Evolutionary conservation across 208 protist species (phyloP).

Genomic region (Wallacemonas collosoma): DNA sequence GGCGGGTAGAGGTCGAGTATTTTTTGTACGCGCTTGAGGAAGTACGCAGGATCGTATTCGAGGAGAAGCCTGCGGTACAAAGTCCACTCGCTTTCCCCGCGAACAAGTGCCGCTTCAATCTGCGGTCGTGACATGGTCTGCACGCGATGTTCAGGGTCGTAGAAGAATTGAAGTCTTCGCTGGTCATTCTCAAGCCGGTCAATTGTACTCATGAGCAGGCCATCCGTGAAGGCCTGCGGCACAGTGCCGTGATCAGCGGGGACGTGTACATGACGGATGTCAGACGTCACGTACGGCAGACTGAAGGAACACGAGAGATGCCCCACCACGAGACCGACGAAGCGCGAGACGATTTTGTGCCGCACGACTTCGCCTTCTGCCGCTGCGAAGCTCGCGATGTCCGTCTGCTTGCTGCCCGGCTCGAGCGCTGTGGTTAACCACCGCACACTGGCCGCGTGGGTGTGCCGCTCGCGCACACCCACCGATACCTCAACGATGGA

Average conservation of each 20-base stretch:
- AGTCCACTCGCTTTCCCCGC: conserved; percentile 37
- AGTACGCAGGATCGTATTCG: conserved; percentile 40
- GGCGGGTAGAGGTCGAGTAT: conserved; percentile 38
- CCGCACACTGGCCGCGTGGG: conserved; percentile 49
- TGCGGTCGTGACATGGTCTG: conserved; percentile 14
- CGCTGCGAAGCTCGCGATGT: conserved; percentile 45
- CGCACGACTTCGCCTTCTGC: conserved; percentile 53
- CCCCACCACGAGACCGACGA: conserved; percentile 62
- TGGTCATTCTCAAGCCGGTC: conserved; percentile 33
- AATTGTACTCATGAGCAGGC: conserved; percentile 23
- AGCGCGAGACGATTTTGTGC: conserved; percentile 60
- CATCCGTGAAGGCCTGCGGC: conserved; percentile 10
- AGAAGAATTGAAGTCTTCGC: conserved; percentile 7
- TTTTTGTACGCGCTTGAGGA: conserved; percentile 39
- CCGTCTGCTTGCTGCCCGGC: background rate
- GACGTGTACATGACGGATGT: conserved; percentile 28
- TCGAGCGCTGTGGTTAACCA: conserved; percentile 57
- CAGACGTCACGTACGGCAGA: conserved; percentile 37
- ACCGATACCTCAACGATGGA: conserved; percentile 65
- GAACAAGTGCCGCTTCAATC: conserved; percentile 26
- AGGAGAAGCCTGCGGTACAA: conserved; percentile 44
- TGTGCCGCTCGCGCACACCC: conserved; percentile 48
- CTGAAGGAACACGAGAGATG: conserved; percentile 55
- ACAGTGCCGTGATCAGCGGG: conserved; percentile 14
- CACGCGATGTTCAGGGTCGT: background rate